Evolutionary conservation across 305 asterid species (phyloP).

Genomic region (Coffea humblotiana): DNA sequence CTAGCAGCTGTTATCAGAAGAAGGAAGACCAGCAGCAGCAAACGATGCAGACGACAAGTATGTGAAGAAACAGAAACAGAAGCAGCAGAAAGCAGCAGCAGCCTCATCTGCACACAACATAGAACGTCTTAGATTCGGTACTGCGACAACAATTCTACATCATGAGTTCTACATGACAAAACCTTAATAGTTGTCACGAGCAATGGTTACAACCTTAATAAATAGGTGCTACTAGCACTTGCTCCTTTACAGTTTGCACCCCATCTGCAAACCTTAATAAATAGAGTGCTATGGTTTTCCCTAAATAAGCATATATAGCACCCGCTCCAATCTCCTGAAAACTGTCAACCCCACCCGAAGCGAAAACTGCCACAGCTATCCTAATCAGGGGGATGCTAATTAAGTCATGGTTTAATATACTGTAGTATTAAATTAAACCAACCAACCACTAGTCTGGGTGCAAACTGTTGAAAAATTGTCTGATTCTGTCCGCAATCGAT

Average conservation of each 20-base stretch:
- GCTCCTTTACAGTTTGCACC: not conserved
- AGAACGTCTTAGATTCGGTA: not conserved
- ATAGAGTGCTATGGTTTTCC: not conserved
- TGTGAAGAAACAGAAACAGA: conserved; percentile 1
- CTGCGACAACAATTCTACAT: not conserved
- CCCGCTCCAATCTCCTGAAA: not conserved
- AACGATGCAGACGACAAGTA: not conserved
- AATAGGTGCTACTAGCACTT: not conserved
- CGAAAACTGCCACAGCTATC: not conserved
- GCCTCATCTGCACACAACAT: not conserved
- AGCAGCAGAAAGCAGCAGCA: not conserved
- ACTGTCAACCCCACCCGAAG: not conserved
- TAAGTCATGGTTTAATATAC: not conserved
- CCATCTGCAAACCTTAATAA: no score
- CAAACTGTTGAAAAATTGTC: not conserved
- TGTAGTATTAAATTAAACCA: not conserved
- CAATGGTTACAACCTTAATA: not conserved
- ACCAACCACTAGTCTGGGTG: not conserved
- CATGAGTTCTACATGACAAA: conserved; percentile 5
- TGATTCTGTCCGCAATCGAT: not conserved
- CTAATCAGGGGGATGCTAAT: not conserved
- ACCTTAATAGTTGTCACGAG: conserved; percentile 14
- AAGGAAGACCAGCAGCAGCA: not conserved
- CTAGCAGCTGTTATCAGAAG: not conserved
- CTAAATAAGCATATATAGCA: not conserved